Percentiles rank a stretch among this genome's conserved stretches.
phyloP scores from a whole-genome alignment of 1,284 basidiomycete genomes.

The Boletus smithii region DNA sequence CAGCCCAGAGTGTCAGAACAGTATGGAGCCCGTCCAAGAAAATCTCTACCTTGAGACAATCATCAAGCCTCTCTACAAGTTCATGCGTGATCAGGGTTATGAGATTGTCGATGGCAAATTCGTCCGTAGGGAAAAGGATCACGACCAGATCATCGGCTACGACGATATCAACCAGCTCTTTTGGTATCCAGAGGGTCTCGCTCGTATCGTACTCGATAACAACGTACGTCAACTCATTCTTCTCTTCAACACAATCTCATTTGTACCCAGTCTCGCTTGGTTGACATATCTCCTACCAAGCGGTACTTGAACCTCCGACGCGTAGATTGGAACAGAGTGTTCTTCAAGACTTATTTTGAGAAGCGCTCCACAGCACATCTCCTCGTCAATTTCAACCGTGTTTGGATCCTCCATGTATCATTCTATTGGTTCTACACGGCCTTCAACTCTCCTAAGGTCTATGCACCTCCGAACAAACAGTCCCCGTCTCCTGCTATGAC shows the following conservation, averaged over 20 bases:
- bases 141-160: constrained; percentile 95
- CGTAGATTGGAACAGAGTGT: constrained; percentile 88
- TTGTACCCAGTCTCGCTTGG: constrained; percentile 69
- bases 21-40: constrained; percentile 91
- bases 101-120: constrained; percentile 96
- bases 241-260: constrained; percentile 5
- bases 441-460: constrained; percentile 94
- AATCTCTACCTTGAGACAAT: constrained; percentile 91
- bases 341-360: constrained; percentile 97
- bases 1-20: constrained; percentile 95
- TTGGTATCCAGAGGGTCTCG: constrained; percentile 99
- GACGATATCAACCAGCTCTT: constrained; percentile 99
- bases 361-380: constrained; percentile 91
- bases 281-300: constrained; percentile 86
- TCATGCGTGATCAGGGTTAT: constrained; percentile 97
- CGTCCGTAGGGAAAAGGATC: constrained; percentile 90
- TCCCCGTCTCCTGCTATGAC: constrained; percentile 74
- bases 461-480: constrained; percentile 63
- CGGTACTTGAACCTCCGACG: constrained; percentile 88
- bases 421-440: constrained; percentile 94
- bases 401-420: constrained; percentile 92
- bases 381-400: constrained; percentile 94
- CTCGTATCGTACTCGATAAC: constrained; percentile 86
- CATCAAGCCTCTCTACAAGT: constrained; percentile 93
- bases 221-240: constrained; percentile 51